Percentiles rank a stretch among this genome's conserved stretches.
Conservation (phyloP, 305 asterid species). For the Vinca major region DNA sequence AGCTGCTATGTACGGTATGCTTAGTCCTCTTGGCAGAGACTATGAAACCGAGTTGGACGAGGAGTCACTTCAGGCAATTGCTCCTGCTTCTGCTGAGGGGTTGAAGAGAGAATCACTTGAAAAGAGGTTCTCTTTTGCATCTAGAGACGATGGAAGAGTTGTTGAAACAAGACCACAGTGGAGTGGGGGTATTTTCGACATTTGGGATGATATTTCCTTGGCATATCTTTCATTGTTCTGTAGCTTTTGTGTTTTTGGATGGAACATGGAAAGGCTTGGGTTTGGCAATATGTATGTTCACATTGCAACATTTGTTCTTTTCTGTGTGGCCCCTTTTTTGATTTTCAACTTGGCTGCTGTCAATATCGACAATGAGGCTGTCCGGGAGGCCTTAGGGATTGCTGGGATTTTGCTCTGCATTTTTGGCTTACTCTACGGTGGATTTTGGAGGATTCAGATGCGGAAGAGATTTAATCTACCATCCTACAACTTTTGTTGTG, state of each 20-base stretch:
- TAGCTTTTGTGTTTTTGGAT: slow-evolving; percentile 81
- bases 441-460: slow-evolving; percentile 96
- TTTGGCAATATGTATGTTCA: slow-evolving; percentile 96
- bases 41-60: slow-evolving; percentile 52
- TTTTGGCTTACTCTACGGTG: slow-evolving; percentile 87
- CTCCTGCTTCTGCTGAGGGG: slow-evolving; percentile 31
- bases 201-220: slow-evolving; percentile 84
- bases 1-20: slow-evolving; percentile 67
- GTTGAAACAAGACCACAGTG: slow-evolving; percentile 55
- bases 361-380: slow-evolving; percentile 57
- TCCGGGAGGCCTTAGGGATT: slow-evolving; percentile 56
- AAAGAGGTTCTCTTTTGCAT: slow-evolving; percentile 66
- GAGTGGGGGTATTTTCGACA: slow-evolving; percentile 86
- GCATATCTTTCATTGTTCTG: slow-evolving; percentile 89
- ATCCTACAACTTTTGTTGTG: slow-evolving; percentile 43
- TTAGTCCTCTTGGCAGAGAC: slow-evolving; percentile 90
- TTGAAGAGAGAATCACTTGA: slow-evolving; percentile 45
- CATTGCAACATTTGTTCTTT: slow-evolving; percentile 73
- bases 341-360: slow-evolving; percentile 79
- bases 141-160: slow-evolving; percentile 37
- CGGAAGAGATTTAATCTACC: slow-evolving; percentile 77
- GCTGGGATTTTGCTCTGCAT: slow-evolving; percentile 73
- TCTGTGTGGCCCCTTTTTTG: slow-evolving; percentile 87
- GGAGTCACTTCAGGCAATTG: slow-evolving; percentile 37
- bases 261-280: slow-evolving; percentile 98